Evolutionary conservation across 768 basidiomycete species (phyloP).

Genomic region (Dentipellis sp.): DNA sequence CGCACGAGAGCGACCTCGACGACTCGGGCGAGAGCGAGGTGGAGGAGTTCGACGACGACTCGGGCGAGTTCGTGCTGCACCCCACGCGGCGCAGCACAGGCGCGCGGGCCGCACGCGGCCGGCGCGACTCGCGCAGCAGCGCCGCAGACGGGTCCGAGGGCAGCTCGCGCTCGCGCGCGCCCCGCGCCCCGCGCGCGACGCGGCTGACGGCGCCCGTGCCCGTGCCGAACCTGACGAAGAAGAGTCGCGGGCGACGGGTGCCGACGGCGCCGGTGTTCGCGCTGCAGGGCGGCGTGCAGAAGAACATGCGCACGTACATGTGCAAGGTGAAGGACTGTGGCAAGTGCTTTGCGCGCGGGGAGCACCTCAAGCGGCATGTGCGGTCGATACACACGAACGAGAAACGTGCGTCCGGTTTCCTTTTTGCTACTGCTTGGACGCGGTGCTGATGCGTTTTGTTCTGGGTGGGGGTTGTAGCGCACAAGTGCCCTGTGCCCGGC

Average conservation of each 20-base stretch:
- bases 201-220: conserved; percentile 51
- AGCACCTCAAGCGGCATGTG: conserved; percentile 86
- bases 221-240: conserved; percentile 73
- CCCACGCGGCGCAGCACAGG: neutral
- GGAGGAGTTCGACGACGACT: conserved; percentile 8
- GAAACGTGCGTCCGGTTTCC: conserved; percentile 57
- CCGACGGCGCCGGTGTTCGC: conserved; percentile 37
- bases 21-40: conserved; percentile 11
- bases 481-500: conserved; percentile 68
- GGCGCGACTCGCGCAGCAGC: conserved; percentile 7
- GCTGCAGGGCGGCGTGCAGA: conserved; percentile 18
- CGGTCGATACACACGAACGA: conserved; percentile 87
- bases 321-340: conserved; percentile 80
- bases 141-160: conserved; percentile 10
- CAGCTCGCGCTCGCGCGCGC: conserved; percentile 7
- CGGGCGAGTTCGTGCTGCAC: conserved; percentile 9
- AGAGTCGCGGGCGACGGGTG: conserved; percentile 69
- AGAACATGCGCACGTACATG: conserved; percentile 36
- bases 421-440: conserved; percentile 1
- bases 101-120: conserved; percentile 6
- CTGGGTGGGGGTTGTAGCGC: conserved; percentile 50
- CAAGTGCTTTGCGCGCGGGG: conserved; percentile 81
- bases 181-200: conserved; percentile 20
- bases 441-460: conserved; percentile 11
- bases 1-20: conserved; percentile 10